Conservation (phyloP, 1,284 basidiomycete genomes). For the Schizopora paradoxa region DNA sequence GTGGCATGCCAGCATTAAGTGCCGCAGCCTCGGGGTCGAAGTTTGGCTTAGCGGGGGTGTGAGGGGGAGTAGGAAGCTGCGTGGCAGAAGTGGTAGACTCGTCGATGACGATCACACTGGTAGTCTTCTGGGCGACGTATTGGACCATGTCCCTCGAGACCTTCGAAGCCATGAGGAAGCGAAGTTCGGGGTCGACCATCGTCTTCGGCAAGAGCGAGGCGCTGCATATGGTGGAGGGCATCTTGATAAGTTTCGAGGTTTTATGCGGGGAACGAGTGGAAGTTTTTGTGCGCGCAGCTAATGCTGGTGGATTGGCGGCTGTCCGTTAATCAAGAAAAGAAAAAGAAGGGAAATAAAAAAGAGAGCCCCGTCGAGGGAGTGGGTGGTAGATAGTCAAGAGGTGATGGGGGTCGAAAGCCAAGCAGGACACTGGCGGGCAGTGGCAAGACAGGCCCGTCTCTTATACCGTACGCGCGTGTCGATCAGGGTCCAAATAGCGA, state of each 20-base stretch:
- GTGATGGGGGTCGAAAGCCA: conserved; percentile 16
- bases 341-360: conserved; percentile 14
- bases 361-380: conserved; percentile 30
- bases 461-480: conserved; percentile 5
- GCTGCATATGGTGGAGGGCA: conserved; percentile 30
- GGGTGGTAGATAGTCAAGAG: conserved; percentile 15
- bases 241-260: no score
- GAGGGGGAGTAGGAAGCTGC: conserved; percentile 45
- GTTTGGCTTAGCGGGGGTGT: conserved; percentile 45
- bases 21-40: conserved; percentile 29
- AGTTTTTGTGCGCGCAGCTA: not conserved
- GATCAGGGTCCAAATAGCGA: conserved; percentile 13
- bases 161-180: conserved; percentile 70
- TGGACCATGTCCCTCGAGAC: conserved; percentile 82
- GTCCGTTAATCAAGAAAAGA: conserved; percentile 26
- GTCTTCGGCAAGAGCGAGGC: conserved; percentile 67
- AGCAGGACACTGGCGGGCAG: not conserved
- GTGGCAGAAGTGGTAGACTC: conserved; percentile 35
- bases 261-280: no score
- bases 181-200: conserved; percentile 70
- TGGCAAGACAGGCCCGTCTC: conserved; percentile 9
- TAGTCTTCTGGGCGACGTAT: conserved; percentile 64
- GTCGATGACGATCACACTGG: conserved; percentile 59
- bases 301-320: conserved; percentile 41
- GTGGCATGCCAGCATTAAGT: conserved; percentile 45